Percentiles rank a stretch among this genome's conserved stretches.
Evolutionary conservation across 1,284 basidiomycete genomes (phyloP).

Genomic region (Pisolithus thermaeus): DNA sequence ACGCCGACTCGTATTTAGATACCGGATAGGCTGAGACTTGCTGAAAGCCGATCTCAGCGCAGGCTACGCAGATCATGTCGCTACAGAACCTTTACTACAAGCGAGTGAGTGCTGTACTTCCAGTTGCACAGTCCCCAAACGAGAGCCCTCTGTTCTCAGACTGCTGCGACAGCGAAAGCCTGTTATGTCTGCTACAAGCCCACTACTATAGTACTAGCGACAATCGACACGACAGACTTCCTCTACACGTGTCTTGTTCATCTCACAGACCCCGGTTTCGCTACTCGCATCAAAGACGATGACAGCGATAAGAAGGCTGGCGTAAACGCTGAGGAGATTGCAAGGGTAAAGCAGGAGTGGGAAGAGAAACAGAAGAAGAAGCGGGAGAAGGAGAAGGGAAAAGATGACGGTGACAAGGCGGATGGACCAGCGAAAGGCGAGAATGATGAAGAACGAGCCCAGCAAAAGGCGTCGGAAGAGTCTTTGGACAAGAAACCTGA

Average conservation of each 20-base stretch:
- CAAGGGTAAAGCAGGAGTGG: constrained; percentile 71
- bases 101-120: constrained; percentile 41
- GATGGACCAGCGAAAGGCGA: constrained; percentile 24
- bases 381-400: constrained; percentile 45
- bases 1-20: neutral
- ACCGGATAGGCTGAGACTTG: too few relatives aligned
- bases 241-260: constrained; percentile 67
- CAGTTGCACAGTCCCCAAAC: neutral
- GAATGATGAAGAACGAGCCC: constrained; percentile 26
- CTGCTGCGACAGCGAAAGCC: constrained; percentile 58
- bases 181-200: constrained; percentile 73
- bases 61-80: constrained; percentile 38
- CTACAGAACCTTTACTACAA: constrained; percentile 79
- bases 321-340: constrained; percentile 62
- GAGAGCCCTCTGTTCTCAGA: constrained; percentile 33
- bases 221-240: constrained; percentile 69
- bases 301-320: constrained; percentile 36
- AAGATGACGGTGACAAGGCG: constrained; percentile 27
- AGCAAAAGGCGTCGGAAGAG: constrained; percentile 21
- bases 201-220: constrained; percentile 69
- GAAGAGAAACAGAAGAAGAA: constrained; percentile 65
- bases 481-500: constrained; percentile 25
- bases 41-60: too few relatives aligned
- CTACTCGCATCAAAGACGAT: constrained; percentile 45
- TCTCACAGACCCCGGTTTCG: constrained; percentile 66